phyloP scores from a whole-genome alignment of 345 rosid species.

The Corchorus olitorius region DNA sequence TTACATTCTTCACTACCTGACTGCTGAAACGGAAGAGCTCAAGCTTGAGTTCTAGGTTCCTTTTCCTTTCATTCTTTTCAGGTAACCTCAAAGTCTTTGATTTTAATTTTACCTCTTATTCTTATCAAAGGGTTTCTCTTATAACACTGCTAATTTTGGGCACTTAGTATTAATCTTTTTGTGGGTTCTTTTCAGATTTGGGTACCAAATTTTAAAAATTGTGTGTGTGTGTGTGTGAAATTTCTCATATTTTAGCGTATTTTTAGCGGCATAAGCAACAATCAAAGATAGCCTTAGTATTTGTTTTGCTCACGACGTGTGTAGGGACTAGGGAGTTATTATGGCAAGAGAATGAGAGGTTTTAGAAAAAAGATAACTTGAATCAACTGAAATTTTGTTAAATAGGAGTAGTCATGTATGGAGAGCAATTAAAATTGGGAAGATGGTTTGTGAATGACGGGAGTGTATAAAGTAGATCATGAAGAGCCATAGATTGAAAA shows the following conservation, averaged over 20 bases:
- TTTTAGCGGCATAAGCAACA: background rate
- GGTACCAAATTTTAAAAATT: no score
- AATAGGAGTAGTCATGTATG: background rate
- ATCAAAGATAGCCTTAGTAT: background rate
- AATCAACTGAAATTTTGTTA: background rate
- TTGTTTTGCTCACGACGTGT: background rate
- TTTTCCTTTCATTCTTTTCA: background rate
- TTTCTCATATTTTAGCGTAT: background rate
- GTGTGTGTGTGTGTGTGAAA: background rate
- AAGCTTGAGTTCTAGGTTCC: conserved; percentile 61
- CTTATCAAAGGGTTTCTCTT: background rate
- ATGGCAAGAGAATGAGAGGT: background rate
- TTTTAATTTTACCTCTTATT: background rate
- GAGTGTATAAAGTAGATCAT: background rate
- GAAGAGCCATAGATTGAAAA: background rate
- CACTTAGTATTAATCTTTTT: background rate
- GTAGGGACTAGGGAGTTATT: background rate
- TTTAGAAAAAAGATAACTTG: background rate
- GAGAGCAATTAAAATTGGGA: background rate
- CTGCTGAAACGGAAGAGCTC: conserved; percentile 67
- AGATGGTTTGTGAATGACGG: background rate
- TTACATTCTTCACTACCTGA: conserved; percentile 69
- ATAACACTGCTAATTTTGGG: background rate
- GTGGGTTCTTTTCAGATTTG: background rate
- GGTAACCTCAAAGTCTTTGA: conserved; percentile 18